Evolutionary conservation across 2,329 filamentous ascomycete genomes (phyloP), one percentile per base, ranked within the genome.

Genomic region (Apiospora malaysiana): DNA sequence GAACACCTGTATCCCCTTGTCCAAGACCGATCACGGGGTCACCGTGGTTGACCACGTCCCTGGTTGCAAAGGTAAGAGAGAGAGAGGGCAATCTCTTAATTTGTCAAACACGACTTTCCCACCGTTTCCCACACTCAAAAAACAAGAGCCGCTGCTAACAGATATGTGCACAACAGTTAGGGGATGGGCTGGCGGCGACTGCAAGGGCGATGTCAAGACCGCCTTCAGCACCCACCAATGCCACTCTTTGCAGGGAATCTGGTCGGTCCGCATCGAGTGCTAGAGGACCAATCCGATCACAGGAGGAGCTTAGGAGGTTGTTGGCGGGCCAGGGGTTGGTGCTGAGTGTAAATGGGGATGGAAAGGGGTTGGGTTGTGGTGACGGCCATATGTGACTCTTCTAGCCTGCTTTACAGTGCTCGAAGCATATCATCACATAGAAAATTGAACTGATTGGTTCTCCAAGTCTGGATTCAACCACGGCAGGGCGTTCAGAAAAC

Each of bases 171-270:
- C 16, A 45, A 45, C 42, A 66, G 59, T 66, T 9, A 37, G 59
- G 12, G 59, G 59, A 12, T 66, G 32, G 25, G 32, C 18, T 14
- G 59, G 59, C 16, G 59, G 16, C 4, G n/a, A 40, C 32, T 66
- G 59, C n/a, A 7, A 66, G 8, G 59, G 59, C 32, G 16, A 16
- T 4, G 16, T 16, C 8, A 66, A 42, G 32, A 66, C 27, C 6
- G 59, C 59, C 18, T 40, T 66, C 32, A 66, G 59, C 14, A n/a
- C 59, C 32, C 59, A 66, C 59, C 59, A 66, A 25, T 66, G 59
- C 59, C 59, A 66, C 59, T 40, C 32, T 8, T 25, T 66, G 32
- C 4, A 40, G 21, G 59, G 59, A 2, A 40, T 66, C 32, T 66
- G 59, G 59, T 66, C 32, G 5, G 59, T 66, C 10, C 16, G 16